phyloP scores from a whole-genome alignment of 768 basidiomycete species.

The Scleroderma citrinum region DNA sequence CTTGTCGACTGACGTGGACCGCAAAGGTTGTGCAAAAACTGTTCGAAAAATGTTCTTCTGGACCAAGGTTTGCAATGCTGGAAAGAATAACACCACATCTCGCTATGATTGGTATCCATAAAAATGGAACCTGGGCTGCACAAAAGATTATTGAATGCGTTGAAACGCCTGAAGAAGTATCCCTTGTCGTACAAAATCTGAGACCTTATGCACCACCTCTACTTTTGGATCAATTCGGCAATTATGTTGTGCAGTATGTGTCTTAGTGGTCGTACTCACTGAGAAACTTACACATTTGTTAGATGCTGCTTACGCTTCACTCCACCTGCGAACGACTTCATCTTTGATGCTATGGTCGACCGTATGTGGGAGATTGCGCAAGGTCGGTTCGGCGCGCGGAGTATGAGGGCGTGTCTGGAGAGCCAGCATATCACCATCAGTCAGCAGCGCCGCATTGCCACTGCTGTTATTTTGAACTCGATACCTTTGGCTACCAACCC shows the following conservation, averaged over 20 bases:
- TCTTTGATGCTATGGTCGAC: conserved; percentile 97
- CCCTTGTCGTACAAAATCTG: conserved; percentile 78
- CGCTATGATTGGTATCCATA: conserved; percentile 97
- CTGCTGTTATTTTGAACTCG: conserved; percentile 92
- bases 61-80: conserved; percentile 81
- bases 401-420: conserved; percentile 96
- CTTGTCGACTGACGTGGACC: conserved; percentile 3
- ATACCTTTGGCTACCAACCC: conserved; percentile 97
- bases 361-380: conserved; percentile 99
- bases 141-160: conserved; percentile 99
- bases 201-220: conserved; percentile 90
- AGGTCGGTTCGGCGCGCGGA: conserved; percentile 95
- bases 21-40: conserved; percentile 89
- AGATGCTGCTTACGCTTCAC: conserved; percentile 91
- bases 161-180: conserved; percentile 79
- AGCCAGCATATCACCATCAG: conserved; percentile 79
- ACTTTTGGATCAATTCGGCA: conserved; percentile 89
- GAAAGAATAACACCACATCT: conserved; percentile 91
- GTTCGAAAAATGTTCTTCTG: conserved; percentile 81
- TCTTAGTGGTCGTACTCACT: conserved; percentile 2
- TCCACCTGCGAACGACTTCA: conserved; percentile 85
- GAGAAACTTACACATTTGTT: conserved; percentile 4
- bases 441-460: conserved; percentile 93
- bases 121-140: conserved; percentile 99
- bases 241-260: conserved; percentile 87